These are phyloP conservation scores for Neonectria punicea DNA, from an alignment of 2,329 filamentous ascomycete species.

Conservation along the genomic window DNA sequence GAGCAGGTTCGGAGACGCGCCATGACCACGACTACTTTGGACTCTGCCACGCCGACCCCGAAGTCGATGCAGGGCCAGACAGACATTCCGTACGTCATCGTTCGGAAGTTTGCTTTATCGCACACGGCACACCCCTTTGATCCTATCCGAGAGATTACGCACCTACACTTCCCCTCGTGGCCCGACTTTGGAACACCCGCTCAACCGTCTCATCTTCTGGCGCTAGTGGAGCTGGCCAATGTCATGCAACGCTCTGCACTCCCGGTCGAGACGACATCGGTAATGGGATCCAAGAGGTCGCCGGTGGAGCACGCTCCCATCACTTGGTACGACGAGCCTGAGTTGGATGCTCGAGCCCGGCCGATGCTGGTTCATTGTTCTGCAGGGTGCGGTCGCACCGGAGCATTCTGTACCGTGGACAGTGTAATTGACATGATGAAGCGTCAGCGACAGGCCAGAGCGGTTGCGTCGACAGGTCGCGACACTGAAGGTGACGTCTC, in stretches of 20 bases:
- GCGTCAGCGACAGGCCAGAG: conserved; percentile 69
- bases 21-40: conserved; percentile 62
- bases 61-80: conserved; percentile 45
- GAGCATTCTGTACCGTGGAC: conserved; percentile 96
- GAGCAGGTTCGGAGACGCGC: conserved; percentile 63
- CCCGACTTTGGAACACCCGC: conserved; percentile 96
- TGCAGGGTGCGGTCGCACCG: conserved; percentile 93
- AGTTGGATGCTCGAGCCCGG: conserved; percentile 61
- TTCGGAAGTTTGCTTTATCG: conserved; percentile 87
- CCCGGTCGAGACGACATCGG: conserved; percentile 56
- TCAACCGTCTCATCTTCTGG: conserved; percentile 85
- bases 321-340: conserved; percentile 69
- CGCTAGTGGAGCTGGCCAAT: conserved; percentile 89
- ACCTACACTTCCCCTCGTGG: conserved; percentile 96
- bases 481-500: conserved; percentile 57
- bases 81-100: conserved; percentile 79
- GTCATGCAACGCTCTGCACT: conserved; percentile 71
- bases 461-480: conserved; percentile 28
- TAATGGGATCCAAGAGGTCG: conserved; percentile 46
- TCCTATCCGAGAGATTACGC: conserved; percentile 90
- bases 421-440: conserved; percentile 97
- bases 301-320: conserved; percentile 48
- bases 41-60: conserved; percentile 46
- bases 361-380: conserved; percentile 95
- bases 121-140: conserved; percentile 82